Conservation (phyloP, 768 basidiomycete genomes). For the Ramaria rubella region DNA sequence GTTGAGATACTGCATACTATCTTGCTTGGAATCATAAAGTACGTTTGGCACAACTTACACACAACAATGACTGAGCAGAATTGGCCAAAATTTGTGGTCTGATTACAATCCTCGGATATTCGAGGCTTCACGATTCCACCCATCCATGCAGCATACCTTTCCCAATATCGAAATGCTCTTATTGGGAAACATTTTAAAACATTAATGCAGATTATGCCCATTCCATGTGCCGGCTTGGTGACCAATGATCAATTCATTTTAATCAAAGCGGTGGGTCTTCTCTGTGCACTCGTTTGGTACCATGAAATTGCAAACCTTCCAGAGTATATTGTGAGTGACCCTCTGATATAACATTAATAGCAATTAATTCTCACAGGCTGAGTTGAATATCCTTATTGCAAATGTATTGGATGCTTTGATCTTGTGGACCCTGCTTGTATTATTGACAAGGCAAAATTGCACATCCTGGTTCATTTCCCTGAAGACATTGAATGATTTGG, state of each 20-base stretch:
- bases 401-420: not conserved
- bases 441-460: too few species aligned
- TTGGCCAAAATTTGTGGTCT: not conserved
- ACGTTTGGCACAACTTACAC: too few species aligned
- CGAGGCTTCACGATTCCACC: constrained; percentile 23
- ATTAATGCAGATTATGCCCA: constrained; percentile 13
- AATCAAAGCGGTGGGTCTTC: constrained; percentile 29
- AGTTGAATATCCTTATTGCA: not conserved
- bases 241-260: constrained; percentile 18
- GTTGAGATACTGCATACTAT: too few species aligned
- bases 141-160: constrained; percentile 27
- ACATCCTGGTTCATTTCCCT: not conserved
- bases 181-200: constrained; percentile 30
- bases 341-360: not conserved
- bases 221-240: constrained; percentile 29
- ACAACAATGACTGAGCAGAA: not conserved
- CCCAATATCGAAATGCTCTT: too few species aligned
- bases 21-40: too few species aligned
- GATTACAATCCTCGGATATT: not conserved
- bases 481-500: not conserved
- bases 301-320: constrained; percentile 33
- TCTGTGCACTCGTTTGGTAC: constrained; percentile 37
- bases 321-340: constrained; percentile 31
- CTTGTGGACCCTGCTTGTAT: not conserved
- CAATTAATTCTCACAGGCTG: not conserved